A percentile compares a stretch with the other conserved stretches of the same genome.
Conservation (phyloP, 768 basidiomycete species). For the Cystofilobasidium bisporidii region DNA sequence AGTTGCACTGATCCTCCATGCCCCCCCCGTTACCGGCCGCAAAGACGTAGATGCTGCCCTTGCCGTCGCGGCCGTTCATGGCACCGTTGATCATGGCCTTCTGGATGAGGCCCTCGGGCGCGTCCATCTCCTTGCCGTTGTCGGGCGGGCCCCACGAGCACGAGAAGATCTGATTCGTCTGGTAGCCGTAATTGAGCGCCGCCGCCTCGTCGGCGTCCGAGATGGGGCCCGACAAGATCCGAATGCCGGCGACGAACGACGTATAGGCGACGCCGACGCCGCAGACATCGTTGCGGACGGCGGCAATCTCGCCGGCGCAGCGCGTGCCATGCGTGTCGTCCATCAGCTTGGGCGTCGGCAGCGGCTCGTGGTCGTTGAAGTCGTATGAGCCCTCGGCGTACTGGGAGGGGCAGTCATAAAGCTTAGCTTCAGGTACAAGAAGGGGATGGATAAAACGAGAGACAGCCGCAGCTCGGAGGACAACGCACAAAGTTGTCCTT, state of each 20-base stretch:
- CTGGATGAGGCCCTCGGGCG: conserved; percentile 76
- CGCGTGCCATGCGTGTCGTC: conserved; percentile 97
- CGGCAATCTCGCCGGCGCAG: conserved; percentile 93
- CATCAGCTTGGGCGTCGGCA: conserved; percentile 74
- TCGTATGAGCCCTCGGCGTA: conserved; percentile 82
- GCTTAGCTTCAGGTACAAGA: too few species aligned
- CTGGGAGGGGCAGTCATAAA: conserved; percentile 44
- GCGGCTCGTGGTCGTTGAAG: conserved; percentile 82
- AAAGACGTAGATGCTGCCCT: conserved; percentile 90
- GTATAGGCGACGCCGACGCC: conserved; percentile 89
- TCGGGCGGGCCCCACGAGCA: conserved; percentile 99
- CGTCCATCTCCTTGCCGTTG: conserved; percentile 89
- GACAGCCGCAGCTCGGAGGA: too few species aligned
- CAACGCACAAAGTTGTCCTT: conserved; percentile 78
- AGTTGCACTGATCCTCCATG: conserved; percentile 92
- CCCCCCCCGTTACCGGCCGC: conserved; percentile 93
- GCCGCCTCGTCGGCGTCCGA: conserved; percentile 92
- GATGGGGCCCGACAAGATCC: conserved; percentile 89
- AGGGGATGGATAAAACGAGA: too few species aligned
- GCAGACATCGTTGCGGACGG: conserved; percentile 82
- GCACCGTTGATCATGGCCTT: conserved; percentile 92
- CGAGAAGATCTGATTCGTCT: conserved; percentile 83
- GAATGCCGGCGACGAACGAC: conserved; percentile 82
- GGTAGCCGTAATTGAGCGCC: conserved; percentile 85
- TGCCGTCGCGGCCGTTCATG: conserved; percentile 75